A percentile compares a stretch with the other conserved stretches of the same genome.
Evolutionary conservation across 352 stramenopile genomes (phyloP).

Genomic region (Phytophthora pseudosyringae): DNA sequence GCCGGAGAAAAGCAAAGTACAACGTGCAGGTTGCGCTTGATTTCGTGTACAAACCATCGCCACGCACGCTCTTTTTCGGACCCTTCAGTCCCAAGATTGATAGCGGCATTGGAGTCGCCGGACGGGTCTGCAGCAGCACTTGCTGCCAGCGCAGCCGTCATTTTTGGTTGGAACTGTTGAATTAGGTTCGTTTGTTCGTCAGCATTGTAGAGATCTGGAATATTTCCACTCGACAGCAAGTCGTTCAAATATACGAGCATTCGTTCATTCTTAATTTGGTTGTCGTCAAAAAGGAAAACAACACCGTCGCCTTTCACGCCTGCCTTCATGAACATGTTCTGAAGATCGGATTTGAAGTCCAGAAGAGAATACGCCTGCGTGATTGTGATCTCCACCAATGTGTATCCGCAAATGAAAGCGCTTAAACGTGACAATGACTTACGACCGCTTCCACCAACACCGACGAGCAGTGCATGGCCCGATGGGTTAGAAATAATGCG

Average conservation of each 20-base stretch:
- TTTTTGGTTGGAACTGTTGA: slow-evolving; percentile 87
- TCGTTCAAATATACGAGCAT: slow-evolving; percentile 97
- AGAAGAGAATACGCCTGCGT: slow-evolving; percentile 90
- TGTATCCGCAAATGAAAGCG: slow-evolving; percentile 92
- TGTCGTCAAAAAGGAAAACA: slow-evolving; percentile 94
- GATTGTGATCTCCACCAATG: slow-evolving; percentile 91
- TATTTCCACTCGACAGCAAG: slow-evolving; percentile 91
- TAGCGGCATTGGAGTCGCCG: slow-evolving; percentile 3
- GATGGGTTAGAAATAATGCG: slow-evolving; percentile 95
- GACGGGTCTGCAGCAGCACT: slow-evolving; percentile 14
- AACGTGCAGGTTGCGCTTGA: slow-evolving; percentile 94
- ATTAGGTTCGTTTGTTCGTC: slow-evolving; percentile 93
- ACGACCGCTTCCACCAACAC: slow-evolving; percentile 93
- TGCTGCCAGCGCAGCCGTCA: slow-evolving; percentile 68
- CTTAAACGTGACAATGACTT: slow-evolving; percentile 93
- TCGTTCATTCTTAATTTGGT: slow-evolving; percentile 94
- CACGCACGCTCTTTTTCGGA: slow-evolving; percentile 93
- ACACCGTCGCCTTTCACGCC: slow-evolving; percentile 93
- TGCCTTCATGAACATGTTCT: slow-evolving; percentile 89
- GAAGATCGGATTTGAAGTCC: slow-evolving; percentile 96
- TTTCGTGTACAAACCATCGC: slow-evolving; percentile 92
- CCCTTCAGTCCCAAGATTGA: slow-evolving; percentile 26
- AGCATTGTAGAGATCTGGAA: slow-evolving; percentile 92
- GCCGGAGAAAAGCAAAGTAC: slow-evolving; percentile 95
- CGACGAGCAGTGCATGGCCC: slow-evolving; percentile 94